A percentile compares a stretch with the other conserved stretches of the same genome.
These are phyloP conservation scores for Colletotrichum tabaci DNA, from an alignment of 2,329 filamentous ascomycete genomes.

Conservation along the genomic window DNA sequence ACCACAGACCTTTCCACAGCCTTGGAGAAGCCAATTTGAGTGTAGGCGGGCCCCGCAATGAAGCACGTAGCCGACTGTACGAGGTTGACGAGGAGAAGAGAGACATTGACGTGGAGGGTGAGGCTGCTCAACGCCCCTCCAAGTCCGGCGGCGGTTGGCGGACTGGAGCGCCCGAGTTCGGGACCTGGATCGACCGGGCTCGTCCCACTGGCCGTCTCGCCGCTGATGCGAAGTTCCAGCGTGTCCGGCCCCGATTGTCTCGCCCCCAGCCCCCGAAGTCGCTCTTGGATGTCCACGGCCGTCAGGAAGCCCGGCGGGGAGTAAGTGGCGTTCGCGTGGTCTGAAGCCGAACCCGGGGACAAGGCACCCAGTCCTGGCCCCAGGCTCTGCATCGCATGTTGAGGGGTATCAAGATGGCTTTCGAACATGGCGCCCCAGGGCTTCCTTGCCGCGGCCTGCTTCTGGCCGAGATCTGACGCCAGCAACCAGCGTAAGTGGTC, in stretches of 20 bases:
- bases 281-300: background rate
- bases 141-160: background rate
- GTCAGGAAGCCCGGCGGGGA: background rate
- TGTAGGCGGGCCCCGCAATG: background rate
- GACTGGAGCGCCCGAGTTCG: background rate
- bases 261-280: background rate
- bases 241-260: background rate
- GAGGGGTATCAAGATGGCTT: background rate
- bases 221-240: background rate
- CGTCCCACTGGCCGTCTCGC: background rate
- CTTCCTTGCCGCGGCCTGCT: background rate
- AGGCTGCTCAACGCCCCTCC: background rate
- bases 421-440: too few species aligned
- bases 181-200: fast-evolving
- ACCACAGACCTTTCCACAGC: background rate
- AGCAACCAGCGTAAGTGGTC: background rate
- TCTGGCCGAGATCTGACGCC: background rate
- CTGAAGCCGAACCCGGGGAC: background rate
- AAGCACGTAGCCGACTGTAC: background rate
- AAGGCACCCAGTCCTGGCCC: background rate
- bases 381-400: background rate
- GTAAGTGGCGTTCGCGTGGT: background rate
- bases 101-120: background rate
- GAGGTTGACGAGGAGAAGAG: background rate
- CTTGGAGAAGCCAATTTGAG: background rate